A percentile compares a stretch with the other conserved stretches of the same genome.
Evolutionary conservation across 495 filamentous ascomycete genomes (phyloP).

Genomic region (Trichoderma gamsii): DNA sequence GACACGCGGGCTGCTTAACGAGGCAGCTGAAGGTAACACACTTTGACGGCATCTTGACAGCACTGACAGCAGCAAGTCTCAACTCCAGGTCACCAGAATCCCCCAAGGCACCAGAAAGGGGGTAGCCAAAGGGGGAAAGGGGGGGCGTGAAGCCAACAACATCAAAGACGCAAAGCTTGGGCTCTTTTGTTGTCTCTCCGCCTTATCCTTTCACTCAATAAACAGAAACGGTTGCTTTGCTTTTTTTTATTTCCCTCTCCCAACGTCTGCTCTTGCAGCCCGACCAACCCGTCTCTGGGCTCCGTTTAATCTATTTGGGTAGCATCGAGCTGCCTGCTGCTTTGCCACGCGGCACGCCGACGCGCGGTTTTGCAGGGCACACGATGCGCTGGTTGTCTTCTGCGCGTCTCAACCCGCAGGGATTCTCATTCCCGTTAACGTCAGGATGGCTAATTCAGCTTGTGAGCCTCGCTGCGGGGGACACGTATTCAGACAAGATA

Average conservation of each 20-base stretch:
- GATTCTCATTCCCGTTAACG: too few relatives aligned
- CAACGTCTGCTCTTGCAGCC: background rate
- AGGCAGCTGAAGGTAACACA: too few relatives aligned
- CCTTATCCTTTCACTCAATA: too few relatives aligned
- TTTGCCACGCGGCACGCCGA: background rate
- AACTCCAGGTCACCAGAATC: background rate
- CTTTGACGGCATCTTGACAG: too few relatives aligned
- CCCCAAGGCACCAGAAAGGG: background rate
- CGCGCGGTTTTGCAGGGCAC: background rate
- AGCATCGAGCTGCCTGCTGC: background rate
- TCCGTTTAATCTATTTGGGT: too few relatives aligned
- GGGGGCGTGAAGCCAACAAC: background rate
- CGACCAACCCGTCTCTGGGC: background rate
- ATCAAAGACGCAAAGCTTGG: background rate
- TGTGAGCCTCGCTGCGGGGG: conserved; percentile 7
- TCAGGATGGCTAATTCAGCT: background rate
- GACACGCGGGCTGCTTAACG: too few relatives aligned
- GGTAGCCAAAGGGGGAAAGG: background rate
- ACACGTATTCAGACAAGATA: conserved; percentile 6
- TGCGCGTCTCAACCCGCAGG: background rate
- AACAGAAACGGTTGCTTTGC: background rate
- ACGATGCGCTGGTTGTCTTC: background rate
- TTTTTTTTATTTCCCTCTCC: background rate
- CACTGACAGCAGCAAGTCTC: too few relatives aligned
- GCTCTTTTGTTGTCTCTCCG: too few relatives aligned